Evolutionary conservation across 148 eudicot genomes (phyloP), one percentile per base, ranked within the genome.

Genomic region (Nepenthes mirabilis): DNA sequence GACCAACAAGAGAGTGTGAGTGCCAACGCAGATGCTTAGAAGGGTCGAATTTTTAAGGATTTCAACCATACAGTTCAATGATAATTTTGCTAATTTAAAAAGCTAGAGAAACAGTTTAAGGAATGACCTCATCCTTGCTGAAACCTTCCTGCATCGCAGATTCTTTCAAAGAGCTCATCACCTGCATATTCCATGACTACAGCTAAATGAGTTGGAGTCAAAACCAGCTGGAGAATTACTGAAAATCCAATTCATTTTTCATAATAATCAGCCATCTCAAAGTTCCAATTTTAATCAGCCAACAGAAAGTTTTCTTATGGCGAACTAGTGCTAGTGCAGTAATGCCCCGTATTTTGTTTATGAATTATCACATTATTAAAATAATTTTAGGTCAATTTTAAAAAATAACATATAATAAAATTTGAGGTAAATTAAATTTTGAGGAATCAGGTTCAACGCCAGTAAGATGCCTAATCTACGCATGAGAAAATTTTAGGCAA

Each of bases 171-270:
- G 56, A 88, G 83, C 74, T 88, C 96, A 33, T 91, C 96, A 47
- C 96, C 96, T 57, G 96, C 96, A 82, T 88, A 88, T 65, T 88
- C 96, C 96, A 88, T 88, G 50, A 85, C 86, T 60, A 88, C 85
- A 58, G 96, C 96, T 57, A 88, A 77, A 74, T 88, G 96, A 11
- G 96, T 88, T 51, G 91, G 88, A 33, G 96, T 88, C 60, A 88
- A 67, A 61, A 88, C 75, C 37, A 88, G 82, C 96, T 88, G 4
- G 6, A 33, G 34, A 54, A 54, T 14, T 23, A 14, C 9, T 0
- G 2, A 54, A 5, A 14, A 54, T n/a, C 52, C 52, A 49, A 6
- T 12, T n/a, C 13, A 11, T 11, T 45, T 11, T 45, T 45, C 48
- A 5, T 5, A 45, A 5, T 49, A 49, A n/a, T 2, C 12, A 49